phyloP scores from a whole-genome alignment of 805 yeast genomes.

The Cyberlindnera americana region DNA sequence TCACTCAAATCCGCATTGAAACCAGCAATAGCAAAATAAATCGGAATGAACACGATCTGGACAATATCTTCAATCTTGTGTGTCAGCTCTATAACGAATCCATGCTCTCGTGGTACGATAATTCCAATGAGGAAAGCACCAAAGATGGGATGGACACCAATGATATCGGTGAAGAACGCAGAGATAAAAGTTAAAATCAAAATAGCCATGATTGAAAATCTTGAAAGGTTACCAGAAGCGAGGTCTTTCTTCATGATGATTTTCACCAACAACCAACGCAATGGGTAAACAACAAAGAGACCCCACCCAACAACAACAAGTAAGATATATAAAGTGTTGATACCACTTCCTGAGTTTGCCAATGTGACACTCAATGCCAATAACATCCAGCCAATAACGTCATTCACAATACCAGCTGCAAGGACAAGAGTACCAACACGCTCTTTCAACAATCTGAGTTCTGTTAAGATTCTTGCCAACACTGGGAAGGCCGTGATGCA shows the following conservation, averaged over 20 bases:
- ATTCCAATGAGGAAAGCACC: slow-evolving; percentile 81
- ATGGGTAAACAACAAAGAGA: slow-evolving; percentile 53
- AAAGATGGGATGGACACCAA: slow-evolving; percentile 83
- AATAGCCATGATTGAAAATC: slow-evolving; percentile 53
- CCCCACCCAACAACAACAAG: slow-evolving; percentile 70
- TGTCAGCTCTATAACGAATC: slow-evolving; percentile 64
- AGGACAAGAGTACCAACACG: slow-evolving; percentile 71
- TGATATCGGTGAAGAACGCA: slow-evolving; percentile 76
- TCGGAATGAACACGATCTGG: slow-evolving; percentile 66
- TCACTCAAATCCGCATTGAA: slow-evolving; percentile 64
- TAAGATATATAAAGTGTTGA: slow-evolving; percentile 65
- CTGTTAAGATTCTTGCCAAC: slow-evolving; percentile 72
- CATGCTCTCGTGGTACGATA: slow-evolving; percentile 72
- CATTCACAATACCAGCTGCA: slow-evolving; percentile 81
- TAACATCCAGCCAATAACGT: slow-evolving; percentile 76
- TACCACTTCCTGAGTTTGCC: slow-evolving; percentile 68
- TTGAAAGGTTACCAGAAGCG: slow-evolving; percentile 58
- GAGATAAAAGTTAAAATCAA: slow-evolving; percentile 57
- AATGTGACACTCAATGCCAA: slow-evolving; percentile 73
- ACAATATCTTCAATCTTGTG: slow-evolving; percentile 78
- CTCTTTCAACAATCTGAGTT: slow-evolving; percentile 64
- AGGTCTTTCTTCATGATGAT: slow-evolving; percentile 48
- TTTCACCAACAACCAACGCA: slow-evolving; percentile 45
- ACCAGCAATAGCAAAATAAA: slow-evolving; percentile 79
- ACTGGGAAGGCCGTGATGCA: slow-evolving; percentile 88